Conservation (phyloP, 257 asterid species). For the Solanum appendiculatum region DNA sequence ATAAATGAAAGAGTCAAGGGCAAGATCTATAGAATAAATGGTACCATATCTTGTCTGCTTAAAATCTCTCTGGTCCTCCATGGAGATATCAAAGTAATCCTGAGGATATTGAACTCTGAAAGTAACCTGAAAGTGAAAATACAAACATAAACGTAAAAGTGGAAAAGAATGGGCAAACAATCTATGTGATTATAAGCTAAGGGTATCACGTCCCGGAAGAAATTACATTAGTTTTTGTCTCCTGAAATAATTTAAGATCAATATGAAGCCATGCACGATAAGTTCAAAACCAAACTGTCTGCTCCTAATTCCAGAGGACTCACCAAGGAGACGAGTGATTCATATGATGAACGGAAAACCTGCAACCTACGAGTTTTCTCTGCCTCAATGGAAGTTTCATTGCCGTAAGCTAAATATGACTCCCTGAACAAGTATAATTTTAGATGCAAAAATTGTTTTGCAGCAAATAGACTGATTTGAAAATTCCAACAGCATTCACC, state of each 20-base stretch:
- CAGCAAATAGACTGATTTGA: slow-evolving; percentile 5
- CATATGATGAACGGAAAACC: slow-evolving; percentile 69
- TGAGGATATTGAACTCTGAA: slow-evolving; percentile 83
- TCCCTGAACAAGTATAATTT: slow-evolving; percentile 45
- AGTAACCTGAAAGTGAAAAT: slow-evolving; percentile 45
- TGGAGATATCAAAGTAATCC: slow-evolving; percentile 73
- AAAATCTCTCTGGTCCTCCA: slow-evolving; percentile 94
- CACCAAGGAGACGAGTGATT: slow-evolving; percentile 88
- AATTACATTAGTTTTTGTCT: neutral
- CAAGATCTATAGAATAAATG: neutral
- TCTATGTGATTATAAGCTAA: neutral
- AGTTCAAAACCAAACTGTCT: neutral
- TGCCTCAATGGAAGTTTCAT: slow-evolving; percentile 56
- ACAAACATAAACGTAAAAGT: neutral
- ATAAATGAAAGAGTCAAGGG: neutral
- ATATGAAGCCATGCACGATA: neutral
- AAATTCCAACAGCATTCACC: slow-evolving; percentile 29
- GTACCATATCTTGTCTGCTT: slow-evolving; percentile 96
- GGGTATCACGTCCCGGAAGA: neutral
- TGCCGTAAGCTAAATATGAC: slow-evolving; percentile 42
- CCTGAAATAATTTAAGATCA: neutral
- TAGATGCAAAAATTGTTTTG: slow-evolving; percentile 13
- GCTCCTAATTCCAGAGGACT: slow-evolving; percentile 9
- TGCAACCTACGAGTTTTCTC: slow-evolving; percentile 63
- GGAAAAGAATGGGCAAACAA: neutral